A percentile compares a stretch with the other conserved stretches of the same genome.
Conservation (phyloP, 176 grass and related monocot genomes). For the Carex myosuroides region DNA sequence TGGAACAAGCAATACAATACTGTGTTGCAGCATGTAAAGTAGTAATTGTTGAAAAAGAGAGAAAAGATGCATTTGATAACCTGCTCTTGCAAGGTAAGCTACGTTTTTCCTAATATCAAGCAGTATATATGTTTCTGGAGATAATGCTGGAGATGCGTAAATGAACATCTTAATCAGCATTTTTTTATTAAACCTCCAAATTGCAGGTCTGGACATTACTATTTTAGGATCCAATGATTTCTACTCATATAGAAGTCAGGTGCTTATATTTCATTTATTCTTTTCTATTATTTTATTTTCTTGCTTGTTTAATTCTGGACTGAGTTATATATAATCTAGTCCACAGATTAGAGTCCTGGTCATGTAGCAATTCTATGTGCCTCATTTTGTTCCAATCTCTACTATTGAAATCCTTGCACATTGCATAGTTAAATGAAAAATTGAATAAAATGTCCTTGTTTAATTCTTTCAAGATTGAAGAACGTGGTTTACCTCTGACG, state of each 20-base stretch:
- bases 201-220: slow-evolving; percentile 63
- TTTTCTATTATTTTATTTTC: background rate
- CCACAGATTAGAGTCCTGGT: background rate
- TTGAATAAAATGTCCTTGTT: slow-evolving; percentile 15
- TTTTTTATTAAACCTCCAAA: background rate
- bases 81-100: slow-evolving; percentile 66
- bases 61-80: slow-evolving; percentile 52
- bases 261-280: slow-evolving; percentile 28
- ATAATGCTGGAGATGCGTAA: background rate
- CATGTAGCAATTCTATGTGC: background rate
- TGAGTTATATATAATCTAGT: background rate
- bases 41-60: slow-evolving; percentile 40
- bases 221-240: slow-evolving; percentile 95
- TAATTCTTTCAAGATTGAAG: slow-evolving; percentile 60
- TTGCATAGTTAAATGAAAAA: slow-evolving; percentile 13
- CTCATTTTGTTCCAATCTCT: background rate
- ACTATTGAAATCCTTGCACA: background rate
- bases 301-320: background rate
- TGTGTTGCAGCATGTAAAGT: slow-evolving; percentile 56
- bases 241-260: slow-evolving; percentile 94
- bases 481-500: slow-evolving; percentile 50
- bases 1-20: slow-evolving; percentile 88
- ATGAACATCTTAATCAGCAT: background rate
- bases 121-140: background rate
- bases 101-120: background rate